Base-by-base conservation (phyloP, 208 protist species). In the Zelonia costaricensis region DNA sequence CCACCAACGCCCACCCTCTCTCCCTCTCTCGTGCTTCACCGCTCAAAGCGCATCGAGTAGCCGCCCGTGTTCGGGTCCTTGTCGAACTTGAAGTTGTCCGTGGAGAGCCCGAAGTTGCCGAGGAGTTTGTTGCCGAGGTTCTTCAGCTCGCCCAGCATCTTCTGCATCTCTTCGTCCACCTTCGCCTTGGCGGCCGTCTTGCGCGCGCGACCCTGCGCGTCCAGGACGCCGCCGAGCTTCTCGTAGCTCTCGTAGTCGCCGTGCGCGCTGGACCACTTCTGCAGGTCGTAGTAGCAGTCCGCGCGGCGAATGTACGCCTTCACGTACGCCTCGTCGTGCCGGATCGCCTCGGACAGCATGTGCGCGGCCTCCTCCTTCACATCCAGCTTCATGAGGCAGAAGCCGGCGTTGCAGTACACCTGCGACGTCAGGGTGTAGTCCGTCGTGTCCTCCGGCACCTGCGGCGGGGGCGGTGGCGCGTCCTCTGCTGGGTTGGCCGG, bases 31-130 rank as follows among this genome's bases (percentile, higher is more conserved):
- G n/a, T 23, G 4, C 25, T 3, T 53, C 33, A 72, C 3, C 79
- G 80, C 66, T 97, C 90, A 60, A 98, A 98, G 12, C 96, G 94
- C 83, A 98, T 86, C 22, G 88, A 96, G 68, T 98, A 98, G 27
- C 81, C 82, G 12, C 96, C 97, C 6, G 81, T 88, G 43, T 81
- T 83, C 12, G 91, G 90, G 74, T 98, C 95, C 71, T 99, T 96
- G 51, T 97, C 84, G 47, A 99, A 93, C 78, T 99, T 93, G 69
- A 99, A 99, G 77, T 98, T 98, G 55, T 99, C 96, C 12, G 95
- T 96, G 2, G 84, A 97, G 12, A 99, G 57, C 10, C 98, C 98
- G 77, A 99, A 98, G 59, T 94, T 96, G 20, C 96, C 94, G 8
- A 99, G 78, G 31, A 98, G 73, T n/a, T 79, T 85, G 71, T 99